These are phyloP conservation scores for Fraxinus dipetala DNA, from an alignment of 305 asterid genomes.

Conservation along the genomic window DNA sequence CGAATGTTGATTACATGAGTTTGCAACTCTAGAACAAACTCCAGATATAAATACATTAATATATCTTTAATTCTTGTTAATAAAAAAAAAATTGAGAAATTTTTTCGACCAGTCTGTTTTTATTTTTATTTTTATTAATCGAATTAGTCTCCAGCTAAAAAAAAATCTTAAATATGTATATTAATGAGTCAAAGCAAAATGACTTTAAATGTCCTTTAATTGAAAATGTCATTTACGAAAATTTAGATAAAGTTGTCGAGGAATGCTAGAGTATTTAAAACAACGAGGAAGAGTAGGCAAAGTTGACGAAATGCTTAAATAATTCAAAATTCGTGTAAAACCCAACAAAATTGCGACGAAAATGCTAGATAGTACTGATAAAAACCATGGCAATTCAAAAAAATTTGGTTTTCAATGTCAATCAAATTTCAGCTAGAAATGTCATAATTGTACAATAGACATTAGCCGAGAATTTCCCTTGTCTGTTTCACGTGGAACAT, in stretches of 20 bases:
- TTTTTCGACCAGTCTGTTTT: too few relatives aligned
- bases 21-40: background rate
- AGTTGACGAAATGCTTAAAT: background rate
- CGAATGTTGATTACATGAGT: background rate
- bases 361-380: background rate
- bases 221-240: background rate
- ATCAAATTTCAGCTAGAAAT: background rate
- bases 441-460: background rate
- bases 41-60: background rate
- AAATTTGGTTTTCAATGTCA: too few relatives aligned
- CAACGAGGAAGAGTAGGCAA: background rate
- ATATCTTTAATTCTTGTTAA: background rate
- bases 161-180: too few relatives aligned
- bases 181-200: too few relatives aligned
- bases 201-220: too few relatives aligned
- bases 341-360: background rate
- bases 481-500: background rate
- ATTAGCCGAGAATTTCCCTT: background rate
- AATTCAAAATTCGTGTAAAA: background rate
- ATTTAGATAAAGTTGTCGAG: background rate
- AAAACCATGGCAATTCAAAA: background rate
- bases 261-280: background rate
- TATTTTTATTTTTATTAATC: too few relatives aligned
- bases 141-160: too few relatives aligned
- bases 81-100: too few relatives aligned